Evolutionary conservation across 768 basidiomycete genomes (phyloP).

Genomic region (Cyathus striatus): DNA sequence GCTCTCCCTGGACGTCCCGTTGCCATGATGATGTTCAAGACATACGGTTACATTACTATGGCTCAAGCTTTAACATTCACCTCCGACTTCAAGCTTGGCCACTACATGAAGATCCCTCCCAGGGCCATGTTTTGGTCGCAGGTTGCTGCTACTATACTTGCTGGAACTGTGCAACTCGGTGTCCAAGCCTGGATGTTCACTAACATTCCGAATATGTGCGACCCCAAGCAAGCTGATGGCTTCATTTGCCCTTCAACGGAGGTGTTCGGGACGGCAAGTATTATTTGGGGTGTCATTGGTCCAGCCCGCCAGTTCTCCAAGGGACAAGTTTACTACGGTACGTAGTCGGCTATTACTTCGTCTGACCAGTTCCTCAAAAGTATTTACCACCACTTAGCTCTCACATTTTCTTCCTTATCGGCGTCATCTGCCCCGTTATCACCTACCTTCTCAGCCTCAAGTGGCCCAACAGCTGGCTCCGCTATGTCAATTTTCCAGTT

Average conservation of each 20-base stretch:
- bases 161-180: conserved; percentile 68
- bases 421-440: conserved; percentile 53
- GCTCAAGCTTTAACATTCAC: conserved; percentile 66
- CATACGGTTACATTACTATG: conserved; percentile 72
- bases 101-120: conserved; percentile 75
- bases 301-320: conserved; percentile 65
- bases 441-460: conserved; percentile 49
- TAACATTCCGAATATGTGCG: conserved; percentile 61
- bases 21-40: conserved; percentile 87
- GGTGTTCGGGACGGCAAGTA: conserved; percentile 75
- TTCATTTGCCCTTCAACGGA: conserved; percentile 69
- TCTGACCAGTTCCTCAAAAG: conserved; percentile 1
- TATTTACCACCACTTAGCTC: conserved; percentile 23
- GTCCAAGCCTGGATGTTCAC: conserved; percentile 78
- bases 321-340: conserved; percentile 55
- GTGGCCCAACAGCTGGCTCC: conserved; percentile 59
- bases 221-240: conserved; percentile 43
- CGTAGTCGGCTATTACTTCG: conserved; percentile 2
- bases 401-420: conserved; percentile 80
- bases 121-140: conserved; percentile 67
- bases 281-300: conserved; percentile 83
- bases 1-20: conserved; percentile 72
- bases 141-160: conserved; percentile 59
- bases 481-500: conserved; percentile 61
- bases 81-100: conserved; percentile 75